Evolutionary conservation across 129 eudicot species (phyloP).

Genomic region (Solidago caesia): DNA sequence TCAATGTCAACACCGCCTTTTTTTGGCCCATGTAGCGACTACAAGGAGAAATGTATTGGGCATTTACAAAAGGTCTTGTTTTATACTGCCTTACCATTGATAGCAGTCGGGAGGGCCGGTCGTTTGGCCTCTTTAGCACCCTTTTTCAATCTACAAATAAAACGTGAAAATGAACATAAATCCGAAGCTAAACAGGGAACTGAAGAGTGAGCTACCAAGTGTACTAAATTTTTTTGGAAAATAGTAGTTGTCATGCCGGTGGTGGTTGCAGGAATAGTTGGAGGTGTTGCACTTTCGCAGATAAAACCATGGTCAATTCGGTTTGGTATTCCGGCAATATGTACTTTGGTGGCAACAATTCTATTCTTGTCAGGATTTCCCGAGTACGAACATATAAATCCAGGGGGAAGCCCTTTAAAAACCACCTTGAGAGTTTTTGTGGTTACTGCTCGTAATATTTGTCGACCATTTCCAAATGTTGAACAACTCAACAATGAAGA

Average conservation of each 20-base stretch:
- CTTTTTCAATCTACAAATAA: constrained; percentile 25
- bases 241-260: constrained; percentile 22
- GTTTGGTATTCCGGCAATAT: constrained; percentile 69
- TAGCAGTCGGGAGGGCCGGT: constrained; percentile 59
- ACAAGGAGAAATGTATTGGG: constrained; percentile 50
- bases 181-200: neutral
- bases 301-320: constrained; percentile 61
- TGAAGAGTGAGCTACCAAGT: neutral
- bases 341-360: constrained; percentile 44
- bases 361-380: constrained; percentile 42
- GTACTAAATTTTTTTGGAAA: neutral
- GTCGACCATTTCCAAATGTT: constrained; percentile 31
- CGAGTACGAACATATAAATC: constrained; percentile 27
- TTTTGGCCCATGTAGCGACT: constrained; percentile 43
- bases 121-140: constrained; percentile 31
- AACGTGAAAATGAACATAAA: neutral
- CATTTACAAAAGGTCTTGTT: constrained; percentile 45
- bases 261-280: constrained; percentile 30
- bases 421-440: constrained; percentile 41
- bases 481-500: constrained; percentile 31
- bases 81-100: constrained; percentile 43
- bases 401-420: constrained; percentile 53
- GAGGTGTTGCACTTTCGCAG: constrained; percentile 46
- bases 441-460: constrained; percentile 43
- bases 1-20: constrained; percentile 60